phyloP scores from a whole-genome alignment of 805 yeast species.

The Nakazawaea peltata region DNA sequence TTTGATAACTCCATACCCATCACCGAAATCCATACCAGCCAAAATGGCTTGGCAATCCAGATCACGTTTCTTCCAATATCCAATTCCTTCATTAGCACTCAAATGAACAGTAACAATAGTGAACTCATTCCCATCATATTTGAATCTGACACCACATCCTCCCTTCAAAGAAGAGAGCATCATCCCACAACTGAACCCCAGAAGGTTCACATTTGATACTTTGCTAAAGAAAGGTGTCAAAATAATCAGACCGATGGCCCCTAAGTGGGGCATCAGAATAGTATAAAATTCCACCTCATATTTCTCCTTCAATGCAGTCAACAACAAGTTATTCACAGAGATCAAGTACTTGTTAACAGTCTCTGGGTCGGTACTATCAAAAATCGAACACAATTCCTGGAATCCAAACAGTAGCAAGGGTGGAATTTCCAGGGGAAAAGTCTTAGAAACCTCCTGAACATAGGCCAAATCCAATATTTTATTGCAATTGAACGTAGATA shows the following conservation, averaged over 20 bases:
- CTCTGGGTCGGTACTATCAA: constrained; percentile 42
- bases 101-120: constrained; percentile 70
- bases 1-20: constrained; percentile 44
- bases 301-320: constrained; percentile 24
- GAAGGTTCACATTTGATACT: constrained; percentile 19
- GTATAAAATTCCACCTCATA: constrained; percentile 33
- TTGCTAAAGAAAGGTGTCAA: constrained; percentile 31
- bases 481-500: constrained; percentile 8
- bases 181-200: constrained; percentile 45
- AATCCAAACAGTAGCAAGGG: constrained; percentile 54
- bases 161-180: constrained; percentile 67
- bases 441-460: not conserved
- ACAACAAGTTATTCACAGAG: constrained; percentile 25
- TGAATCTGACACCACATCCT: constrained; percentile 54
- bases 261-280: constrained; percentile 36
- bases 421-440: constrained; percentile 19
- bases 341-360: constrained; percentile 29
- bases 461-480: constrained; percentile 6
- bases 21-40: constrained; percentile 48
- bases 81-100: constrained; percentile 68
- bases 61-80: constrained; percentile 40
- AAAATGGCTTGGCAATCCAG: constrained; percentile 40
- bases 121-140: constrained; percentile 23
- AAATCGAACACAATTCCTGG: constrained; percentile 52
- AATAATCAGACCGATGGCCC: constrained; percentile 50